Percentiles rank a stretch among this genome's conserved stretches.
Conservation (phyloP, 352 stramenopile species). For the Blastocystis sp. region DNA sequence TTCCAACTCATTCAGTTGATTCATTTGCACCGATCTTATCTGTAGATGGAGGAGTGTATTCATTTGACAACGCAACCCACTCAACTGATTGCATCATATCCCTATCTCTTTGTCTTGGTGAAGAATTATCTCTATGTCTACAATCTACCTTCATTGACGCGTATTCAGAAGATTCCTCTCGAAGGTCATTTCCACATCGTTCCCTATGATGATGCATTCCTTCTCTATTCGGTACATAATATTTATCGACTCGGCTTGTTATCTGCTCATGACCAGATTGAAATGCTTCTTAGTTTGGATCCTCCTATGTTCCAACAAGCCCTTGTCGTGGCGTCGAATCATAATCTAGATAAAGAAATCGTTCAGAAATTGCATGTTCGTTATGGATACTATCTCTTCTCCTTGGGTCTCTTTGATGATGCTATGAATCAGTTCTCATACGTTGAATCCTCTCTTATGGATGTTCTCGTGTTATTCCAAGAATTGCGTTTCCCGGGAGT, state of each 20-base stretch:
- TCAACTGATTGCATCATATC: constrained; percentile 15
- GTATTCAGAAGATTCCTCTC: constrained; percentile 46
- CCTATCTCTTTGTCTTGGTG: constrained; percentile 36
- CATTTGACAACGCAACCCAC: constrained; percentile 23
- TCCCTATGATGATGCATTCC: neutral
- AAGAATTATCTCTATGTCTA: constrained; percentile 53
- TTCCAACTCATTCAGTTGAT: neutral
- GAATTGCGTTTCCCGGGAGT: constrained; percentile 34
- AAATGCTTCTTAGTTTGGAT: neutral
- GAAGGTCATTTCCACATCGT: constrained; percentile 13
- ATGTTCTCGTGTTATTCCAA: constrained; percentile 73
- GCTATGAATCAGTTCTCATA: constrained; percentile 72
- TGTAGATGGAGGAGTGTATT: constrained; percentile 4
- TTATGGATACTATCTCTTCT: constrained; percentile 71
- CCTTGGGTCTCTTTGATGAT: constrained; percentile 65
- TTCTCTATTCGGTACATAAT: constrained; percentile 29
- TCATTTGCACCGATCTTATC: neutral
- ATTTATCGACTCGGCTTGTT: constrained; percentile 10
- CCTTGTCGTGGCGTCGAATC: neutral
- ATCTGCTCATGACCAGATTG: constrained; percentile 25
- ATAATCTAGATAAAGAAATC: constrained; percentile 69
- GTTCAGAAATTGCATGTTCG: constrained; percentile 69
- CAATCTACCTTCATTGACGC: neutral
- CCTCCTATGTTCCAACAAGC: constrained; percentile 12
- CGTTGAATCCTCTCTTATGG: constrained; percentile 68